Base-by-base conservation (phyloP, 768 basidiomycete species). In the Russula emetica region DNA sequence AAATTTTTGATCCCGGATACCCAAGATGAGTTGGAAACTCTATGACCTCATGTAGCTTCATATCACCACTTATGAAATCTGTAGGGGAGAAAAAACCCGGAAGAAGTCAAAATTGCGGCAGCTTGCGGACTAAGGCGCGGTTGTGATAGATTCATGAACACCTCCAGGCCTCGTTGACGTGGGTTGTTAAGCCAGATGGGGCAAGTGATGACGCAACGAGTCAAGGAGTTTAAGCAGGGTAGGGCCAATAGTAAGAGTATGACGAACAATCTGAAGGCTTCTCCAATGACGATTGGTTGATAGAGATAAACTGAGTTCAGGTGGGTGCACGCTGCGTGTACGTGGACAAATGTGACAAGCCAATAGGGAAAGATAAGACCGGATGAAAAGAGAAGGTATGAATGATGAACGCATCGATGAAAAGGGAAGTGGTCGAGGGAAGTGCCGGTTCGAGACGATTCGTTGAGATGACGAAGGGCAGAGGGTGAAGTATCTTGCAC, bases 31-130 rank as follows among this genome's bases (percentile, higher is more conserved):
- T 28, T 45, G 49, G 32, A 55, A 52, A 56, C 24, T 10, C 42
- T 26, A 65, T 65, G 60, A 65, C 60, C 59, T 65, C 64, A 65
- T 61, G 55, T 32, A 52, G 47, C 47, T 24, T 36, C 55, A 51
- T 53, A 16, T 51, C 47, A 52, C 50, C 32, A 36, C 40, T 55
- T 42, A 57, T 65, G 52, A 60, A 50, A 56, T 34, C 47, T 51
- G n/a, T 22, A n/a, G 20, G 22, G 36, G 18, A 40, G 26, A 55
- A 47, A 38, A 49, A 56, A 44, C 36, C 34, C 59, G 49, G 50
- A 61, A 60, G 53, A 64, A 65, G 60, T 7, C n/a, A 65, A 52
- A 52, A 38, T 52, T 52, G 59, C 47, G 59, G 58, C 42, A 40
- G 13, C n/a, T 32, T 47, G 38, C 47, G 47, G 49, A 32, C 24